Base-by-base conservation (phyloP, 169 alveolate species). In the Plasmodium inui region DNA sequence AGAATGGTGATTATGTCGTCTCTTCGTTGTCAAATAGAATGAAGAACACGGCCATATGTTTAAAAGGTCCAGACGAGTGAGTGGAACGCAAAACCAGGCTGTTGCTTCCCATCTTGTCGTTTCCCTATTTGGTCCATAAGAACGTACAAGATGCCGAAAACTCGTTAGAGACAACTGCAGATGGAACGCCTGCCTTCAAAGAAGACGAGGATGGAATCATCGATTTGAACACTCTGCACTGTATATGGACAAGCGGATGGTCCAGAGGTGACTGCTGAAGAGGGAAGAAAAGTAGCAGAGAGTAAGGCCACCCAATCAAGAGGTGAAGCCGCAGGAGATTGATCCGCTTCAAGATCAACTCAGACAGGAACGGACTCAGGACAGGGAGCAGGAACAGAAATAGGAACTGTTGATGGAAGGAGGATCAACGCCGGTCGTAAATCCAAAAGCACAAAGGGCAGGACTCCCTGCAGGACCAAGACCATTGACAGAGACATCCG, bases 11-110 rank as follows among this genome's bases (percentile, higher is more conserved):
- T 22, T 19, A 70, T 44, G 34, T 12, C 5, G 14, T 22, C 28
- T 14, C 28, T 22, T 26, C 3, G 14, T 44, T 81, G 17, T 26
- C 12, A n/a, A 37, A 14, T 7, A 81, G 50, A 50, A 26, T 81
- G 41, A 81, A 50, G 32, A 81, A 81, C 32, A 37, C 41, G 12
- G 88, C 46, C 8, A 81, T 41, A 12, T 81, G 88, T 50, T 44
- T 81, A 22, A 14, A 55, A 17, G 4, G 12, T 14, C 71, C 71
- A 10, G 26, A 55, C 71, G 71, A 55, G 7, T 55, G 71, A 26
- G 71, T 55, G 26, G n/a, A 14, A 4, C 7, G 71, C 71, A 55
- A 55, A 55, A 55, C 71, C 10, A 26, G 71, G 71, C 71, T 55
- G 26, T 3, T 55, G 71, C 71, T 55, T 3, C 71, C 71, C 26